Evolutionary conservation across 345 rosid genomes (phyloP), one percentile per base, ranked within the genome.

Genomic region (Corymbia maculata): DNA sequence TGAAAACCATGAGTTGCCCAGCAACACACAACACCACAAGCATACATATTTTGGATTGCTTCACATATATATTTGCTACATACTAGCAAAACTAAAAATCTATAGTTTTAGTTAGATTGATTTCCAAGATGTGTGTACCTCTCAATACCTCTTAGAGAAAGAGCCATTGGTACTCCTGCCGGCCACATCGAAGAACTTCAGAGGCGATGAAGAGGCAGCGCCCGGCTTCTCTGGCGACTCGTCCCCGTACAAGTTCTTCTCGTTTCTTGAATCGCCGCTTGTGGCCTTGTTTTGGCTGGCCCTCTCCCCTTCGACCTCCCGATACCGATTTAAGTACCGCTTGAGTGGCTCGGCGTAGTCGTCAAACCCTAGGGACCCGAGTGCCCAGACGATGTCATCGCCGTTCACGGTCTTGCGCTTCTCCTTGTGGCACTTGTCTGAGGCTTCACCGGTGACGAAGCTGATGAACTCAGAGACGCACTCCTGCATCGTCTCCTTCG

Each of bases 381-480:
- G 91, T 88, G 98, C 97, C 97, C 97, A 93, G 88, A 96, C 94
- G 86, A 96, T 91, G 89, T 96, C 98, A 22, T 95, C 97, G 88
- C 98, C 98, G 52, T 94, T 95, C 88, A 95, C 92, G 2, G 97
- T 95, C 94, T 94, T 96, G 49, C 98, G 94, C 89, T 94, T 96
- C 95, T 95, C 97, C 88, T 92, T 94, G 89, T 93, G 97, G 89
- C 98, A 95, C 91, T 92, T 94, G 89, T 96, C 94, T 13, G 97
- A 92, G 49, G 98, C 98, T 92, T 96, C 98, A 28, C 95, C 93
- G 2, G 98, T 95, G 86, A 96, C 94, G 88, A 95, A 96, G 90
- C 98, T 95, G 90, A 96, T 89, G 92, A 96, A 96, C 93, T 96
- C 98, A 8, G 96, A 93, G 57, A 95, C 96, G 91, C 97, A 96